phyloP scores from a whole-genome alignment of 2,329 filamentous ascomycete genomes.

The Fusarium verrucosum region DNA sequence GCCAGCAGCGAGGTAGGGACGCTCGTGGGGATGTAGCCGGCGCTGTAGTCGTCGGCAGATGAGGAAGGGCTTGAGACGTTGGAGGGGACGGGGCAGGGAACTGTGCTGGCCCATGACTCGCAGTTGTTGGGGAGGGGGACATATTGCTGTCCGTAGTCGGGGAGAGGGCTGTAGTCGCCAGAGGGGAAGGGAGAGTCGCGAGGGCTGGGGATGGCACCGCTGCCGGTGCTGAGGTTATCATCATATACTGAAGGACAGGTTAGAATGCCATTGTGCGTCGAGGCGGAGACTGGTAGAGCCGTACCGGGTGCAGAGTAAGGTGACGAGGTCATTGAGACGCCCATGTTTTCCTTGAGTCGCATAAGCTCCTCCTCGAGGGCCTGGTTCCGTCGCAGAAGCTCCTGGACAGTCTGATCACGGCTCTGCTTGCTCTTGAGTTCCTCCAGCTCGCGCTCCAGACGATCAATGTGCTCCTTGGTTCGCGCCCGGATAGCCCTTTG shows the following conservation, averaged over 20 bases:
- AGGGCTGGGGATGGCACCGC: slow-evolving; percentile 55
- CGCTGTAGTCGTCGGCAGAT: slow-evolving; percentile 59
- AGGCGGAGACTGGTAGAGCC: slow-evolving; percentile 8
- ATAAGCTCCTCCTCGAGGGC: slow-evolving; percentile 63
- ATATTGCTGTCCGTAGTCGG: slow-evolving; percentile 54
- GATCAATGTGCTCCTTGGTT: slow-evolving; percentile 86
- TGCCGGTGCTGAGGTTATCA: slow-evolving; percentile 52
- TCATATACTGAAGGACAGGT: slow-evolving; percentile 51
- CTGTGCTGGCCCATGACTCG: slow-evolving; percentile 57
- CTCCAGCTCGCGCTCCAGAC: slow-evolving; percentile 76
- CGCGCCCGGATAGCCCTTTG: slow-evolving; percentile 87
- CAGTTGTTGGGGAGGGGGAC: slow-evolving; percentile 53
- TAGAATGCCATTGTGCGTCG: slow-evolving; percentile 14
- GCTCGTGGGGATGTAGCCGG: slow-evolving; percentile 60
- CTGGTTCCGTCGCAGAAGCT: slow-evolving; percentile 62
- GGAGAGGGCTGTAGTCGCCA: slow-evolving; percentile 55
- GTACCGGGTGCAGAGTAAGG: slow-evolving; percentile 56
- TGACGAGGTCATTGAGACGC: slow-evolving; percentile 53
- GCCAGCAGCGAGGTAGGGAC: slow-evolving; percentile 57
- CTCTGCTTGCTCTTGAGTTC: slow-evolving; percentile 68
- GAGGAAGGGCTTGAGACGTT: slow-evolving; percentile 63
- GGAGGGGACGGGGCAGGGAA: slow-evolving; percentile 57
- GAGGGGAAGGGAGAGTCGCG: slow-evolving; percentile 58
- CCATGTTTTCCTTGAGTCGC: slow-evolving; percentile 57
- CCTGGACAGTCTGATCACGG: slow-evolving; percentile 62